Conservation (phyloP, 768 basidiomycete species). For the Trametes cingulata region DNA sequence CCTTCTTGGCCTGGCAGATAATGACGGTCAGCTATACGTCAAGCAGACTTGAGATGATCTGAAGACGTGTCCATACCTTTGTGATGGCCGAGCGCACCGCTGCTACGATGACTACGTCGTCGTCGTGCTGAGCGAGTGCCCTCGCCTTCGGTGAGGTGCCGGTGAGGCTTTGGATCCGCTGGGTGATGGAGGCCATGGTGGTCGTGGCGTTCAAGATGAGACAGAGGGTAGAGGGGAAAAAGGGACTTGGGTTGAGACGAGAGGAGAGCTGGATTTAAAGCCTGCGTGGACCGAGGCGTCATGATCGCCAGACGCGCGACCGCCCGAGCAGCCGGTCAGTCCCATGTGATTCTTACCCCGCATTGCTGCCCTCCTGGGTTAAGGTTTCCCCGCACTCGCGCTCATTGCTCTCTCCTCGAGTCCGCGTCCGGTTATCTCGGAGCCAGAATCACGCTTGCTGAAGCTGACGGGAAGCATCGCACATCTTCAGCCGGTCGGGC, state of each 20-base stretch:
- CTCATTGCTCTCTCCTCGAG: not conserved
- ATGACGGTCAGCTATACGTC: not conserved
- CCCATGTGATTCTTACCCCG: constrained; percentile 20
- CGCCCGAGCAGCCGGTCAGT: not conserved
- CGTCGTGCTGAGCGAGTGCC: constrained; percentile 69
- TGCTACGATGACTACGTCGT: constrained; percentile 89
- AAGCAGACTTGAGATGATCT: not conserved
- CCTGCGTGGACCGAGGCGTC: constrained; percentile 7
- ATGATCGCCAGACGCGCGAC: constrained; percentile 12
- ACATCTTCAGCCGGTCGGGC: not conserved
- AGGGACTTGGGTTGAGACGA: no score
- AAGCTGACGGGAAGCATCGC: not conserved
- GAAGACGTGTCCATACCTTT: constrained; percentile 58
- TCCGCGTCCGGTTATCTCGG: not conserved
- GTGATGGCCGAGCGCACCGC: constrained; percentile 92
- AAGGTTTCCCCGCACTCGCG: not conserved
- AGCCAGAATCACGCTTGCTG: not conserved
- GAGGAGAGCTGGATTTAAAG: not conserved
- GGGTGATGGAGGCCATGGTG: constrained; percentile 26
- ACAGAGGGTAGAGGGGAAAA: no score
- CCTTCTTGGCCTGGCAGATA: constrained; percentile 71
- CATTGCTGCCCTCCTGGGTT: not conserved
- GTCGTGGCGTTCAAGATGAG: not conserved
- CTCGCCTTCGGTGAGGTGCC: constrained; percentile 51
- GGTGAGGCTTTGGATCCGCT: constrained; percentile 24